These are phyloP conservation scores for Lentinula sp. DNA, from an alignment of 768 basidiomycete species.

Conservation along the genomic window DNA sequence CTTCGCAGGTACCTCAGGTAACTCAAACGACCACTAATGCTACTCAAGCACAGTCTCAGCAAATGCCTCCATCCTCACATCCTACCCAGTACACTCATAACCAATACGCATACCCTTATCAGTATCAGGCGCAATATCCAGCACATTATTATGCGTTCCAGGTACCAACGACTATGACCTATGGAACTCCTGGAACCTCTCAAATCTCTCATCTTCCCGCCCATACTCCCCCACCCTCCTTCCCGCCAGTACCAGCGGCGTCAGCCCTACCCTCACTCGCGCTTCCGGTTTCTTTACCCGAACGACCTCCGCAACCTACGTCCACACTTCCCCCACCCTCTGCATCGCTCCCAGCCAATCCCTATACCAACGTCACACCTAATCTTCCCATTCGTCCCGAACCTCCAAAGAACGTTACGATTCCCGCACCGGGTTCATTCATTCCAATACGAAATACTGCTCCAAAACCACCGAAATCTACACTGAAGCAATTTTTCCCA, in stretches of 20 bases:
- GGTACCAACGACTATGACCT: background rate
- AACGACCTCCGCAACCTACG: background rate
- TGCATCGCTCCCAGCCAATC: background rate
- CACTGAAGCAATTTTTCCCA: constrained; percentile 78
- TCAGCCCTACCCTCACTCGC: background rate
- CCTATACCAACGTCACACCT: background rate
- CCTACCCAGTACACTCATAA: background rate
- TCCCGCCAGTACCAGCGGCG: background rate
- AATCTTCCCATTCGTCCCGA: background rate
- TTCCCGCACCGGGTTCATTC: background rate
- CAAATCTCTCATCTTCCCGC: background rate
- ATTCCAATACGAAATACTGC: constrained; percentile 34
- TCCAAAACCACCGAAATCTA: constrained; percentile 64
- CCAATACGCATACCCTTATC: background rate
- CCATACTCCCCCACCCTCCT: background rate
- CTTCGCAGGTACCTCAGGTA: constrained; percentile 4
- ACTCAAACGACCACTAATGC: constrained; percentile 12
- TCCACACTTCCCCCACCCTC: background rate
- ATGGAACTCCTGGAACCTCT: background rate
- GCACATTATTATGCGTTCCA: background rate
- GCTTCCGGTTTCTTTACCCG: background rate
- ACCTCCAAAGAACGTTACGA: background rate
- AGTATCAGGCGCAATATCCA: background rate
- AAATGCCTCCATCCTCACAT: constrained; percentile 22
- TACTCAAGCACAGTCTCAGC: constrained; percentile 5